Conservation (phyloP, 2,329 filamentous ascomycete genomes). For the Paecilomyces sp. region DNA sequence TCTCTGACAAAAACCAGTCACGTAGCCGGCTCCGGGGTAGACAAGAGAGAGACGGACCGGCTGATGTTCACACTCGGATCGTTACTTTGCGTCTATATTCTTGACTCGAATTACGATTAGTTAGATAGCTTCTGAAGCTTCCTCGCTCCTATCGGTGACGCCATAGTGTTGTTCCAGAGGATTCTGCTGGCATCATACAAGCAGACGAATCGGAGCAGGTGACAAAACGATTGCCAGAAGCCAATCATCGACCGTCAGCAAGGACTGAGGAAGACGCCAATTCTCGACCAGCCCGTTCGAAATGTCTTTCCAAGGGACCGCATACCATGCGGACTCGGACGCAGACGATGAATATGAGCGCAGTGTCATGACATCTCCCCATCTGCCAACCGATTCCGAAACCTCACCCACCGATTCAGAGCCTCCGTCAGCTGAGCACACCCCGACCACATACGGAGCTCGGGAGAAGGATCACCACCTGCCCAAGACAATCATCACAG, state of each 20-base stretch:
- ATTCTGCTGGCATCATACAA: not conserved
- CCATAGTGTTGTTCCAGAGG: not conserved
- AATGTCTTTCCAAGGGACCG: constrained; percentile 37
- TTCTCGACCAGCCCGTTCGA: constrained; percentile 2
- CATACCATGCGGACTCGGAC: constrained; percentile 57
- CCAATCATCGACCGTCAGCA: not conserved
- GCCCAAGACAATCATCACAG: constrained; percentile 50
- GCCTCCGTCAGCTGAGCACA: constrained; percentile 54
- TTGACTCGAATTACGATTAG: not conserved
- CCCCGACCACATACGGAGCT: constrained; percentile 54
- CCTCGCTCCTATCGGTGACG: not conserved
- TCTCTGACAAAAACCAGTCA: not conserved
- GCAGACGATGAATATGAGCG: constrained; percentile 61
- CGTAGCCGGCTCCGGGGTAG: not conserved
- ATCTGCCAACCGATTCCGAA: constrained; percentile 51
- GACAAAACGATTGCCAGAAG: not conserved
- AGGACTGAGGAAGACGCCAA: not conserved
- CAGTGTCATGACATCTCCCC: constrained; percentile 51
- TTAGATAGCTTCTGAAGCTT: not conserved
- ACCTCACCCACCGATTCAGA: constrained; percentile 51
- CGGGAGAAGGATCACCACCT: constrained; percentile 45
- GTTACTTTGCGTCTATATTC: not conserved
- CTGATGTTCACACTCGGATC: not conserved
- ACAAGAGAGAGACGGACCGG: not conserved
- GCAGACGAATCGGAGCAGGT: not conserved